Evolutionary conservation across 306 rosid genomes (phyloP).

Genomic region (Glycine soja): DNA sequence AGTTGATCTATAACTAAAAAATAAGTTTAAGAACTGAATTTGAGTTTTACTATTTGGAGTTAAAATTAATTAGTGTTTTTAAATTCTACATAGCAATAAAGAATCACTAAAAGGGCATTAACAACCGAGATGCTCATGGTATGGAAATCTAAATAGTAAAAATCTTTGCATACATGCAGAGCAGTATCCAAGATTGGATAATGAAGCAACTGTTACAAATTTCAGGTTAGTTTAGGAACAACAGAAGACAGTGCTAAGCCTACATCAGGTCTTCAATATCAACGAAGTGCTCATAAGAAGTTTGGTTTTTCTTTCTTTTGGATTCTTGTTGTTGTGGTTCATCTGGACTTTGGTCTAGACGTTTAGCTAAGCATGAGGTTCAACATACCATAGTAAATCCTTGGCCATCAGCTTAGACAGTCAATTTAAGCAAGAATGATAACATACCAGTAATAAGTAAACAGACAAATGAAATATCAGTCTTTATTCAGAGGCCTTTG

Average conservation of each 20-base stretch:
- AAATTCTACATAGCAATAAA: too few relatives aligned
- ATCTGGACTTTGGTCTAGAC: background rate
- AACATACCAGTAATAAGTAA: background rate
- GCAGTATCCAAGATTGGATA: background rate
- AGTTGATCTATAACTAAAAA: too few relatives aligned
- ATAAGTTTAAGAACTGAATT: too few relatives aligned
- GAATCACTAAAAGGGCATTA: too few relatives aligned
- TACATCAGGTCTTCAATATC: background rate
- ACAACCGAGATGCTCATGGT: too few relatives aligned
- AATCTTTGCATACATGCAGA: background rate
- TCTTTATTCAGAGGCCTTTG: background rate
- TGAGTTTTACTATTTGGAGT: too few relatives aligned
- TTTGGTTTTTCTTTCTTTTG: conserved; percentile 1
- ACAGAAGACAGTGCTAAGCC: background rate
- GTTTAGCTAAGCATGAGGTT: background rate
- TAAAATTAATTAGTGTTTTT: too few relatives aligned
- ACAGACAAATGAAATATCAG: too few relatives aligned
- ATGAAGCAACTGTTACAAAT: background rate
- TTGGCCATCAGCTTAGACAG: background rate
- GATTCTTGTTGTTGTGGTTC: background rate
- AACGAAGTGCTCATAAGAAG: background rate
- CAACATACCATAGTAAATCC: background rate
- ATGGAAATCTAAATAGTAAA: background rate
- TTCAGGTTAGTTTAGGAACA: background rate
- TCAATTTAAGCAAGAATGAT: conserved; percentile 16